These are phyloP conservation scores for Noccaea caerulescens DNA, from an alignment of 345 rosid genomes.

Conservation along the genomic window DNA sequence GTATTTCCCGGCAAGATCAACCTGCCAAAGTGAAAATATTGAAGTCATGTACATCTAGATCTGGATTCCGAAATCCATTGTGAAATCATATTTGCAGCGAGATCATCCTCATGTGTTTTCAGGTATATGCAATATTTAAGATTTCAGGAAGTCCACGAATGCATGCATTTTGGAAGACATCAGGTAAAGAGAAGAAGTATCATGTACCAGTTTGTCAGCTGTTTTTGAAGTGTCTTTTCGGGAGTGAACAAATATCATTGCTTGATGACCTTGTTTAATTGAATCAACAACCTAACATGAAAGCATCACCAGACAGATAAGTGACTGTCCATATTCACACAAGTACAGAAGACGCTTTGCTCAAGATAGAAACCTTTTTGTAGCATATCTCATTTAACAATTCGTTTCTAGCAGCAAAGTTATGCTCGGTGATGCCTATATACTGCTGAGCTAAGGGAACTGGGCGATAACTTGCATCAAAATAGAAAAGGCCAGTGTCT, in stretches of 20 bases:
- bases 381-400: conserved; percentile 92
- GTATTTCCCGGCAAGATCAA: conserved; percentile 74
- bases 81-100: conserved; percentile 23
- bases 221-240: conserved; percentile 97
- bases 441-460: conserved; percentile 98
- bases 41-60: conserved; percentile 29
- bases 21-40: conserved; percentile 51
- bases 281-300: conserved; percentile 80
- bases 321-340: conserved; percentile 32
- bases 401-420: conserved; percentile 79
- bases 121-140: conserved; percentile 15
- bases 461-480: conserved; percentile 98
- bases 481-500: conserved; percentile 89
- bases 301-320: conserved; percentile 33
- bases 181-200: conserved; percentile 15
- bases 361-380: conserved; percentile 65
- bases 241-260: conserved; percentile 97
- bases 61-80: conserved; percentile 16
- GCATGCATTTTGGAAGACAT: conserved; percentile 20
- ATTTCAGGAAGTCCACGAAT: conserved; percentile 29
- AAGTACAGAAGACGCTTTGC: conserved; percentile 13
- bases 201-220: conserved; percentile 79
- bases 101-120: conserved; percentile 20
- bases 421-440: conserved; percentile 93
- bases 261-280: conserved; percentile 90